phyloP scores from a whole-genome alignment of 306 rosid genomes.

The Spatholobus suberectus region DNA sequence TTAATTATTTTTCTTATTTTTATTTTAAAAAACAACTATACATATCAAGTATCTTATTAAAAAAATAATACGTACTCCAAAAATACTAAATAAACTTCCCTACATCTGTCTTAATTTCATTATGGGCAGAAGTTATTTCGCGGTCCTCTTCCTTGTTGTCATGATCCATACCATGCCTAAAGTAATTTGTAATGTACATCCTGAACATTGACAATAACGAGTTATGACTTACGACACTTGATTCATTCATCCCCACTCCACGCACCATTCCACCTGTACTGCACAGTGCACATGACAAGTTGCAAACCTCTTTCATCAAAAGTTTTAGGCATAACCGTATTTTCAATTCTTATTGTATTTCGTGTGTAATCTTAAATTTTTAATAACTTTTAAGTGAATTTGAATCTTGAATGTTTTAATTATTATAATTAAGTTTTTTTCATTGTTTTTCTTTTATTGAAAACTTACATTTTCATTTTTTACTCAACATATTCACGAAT shows the following conservation, averaged over 20 bases:
- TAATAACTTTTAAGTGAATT: not conserved
- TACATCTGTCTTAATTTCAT: not conserved
- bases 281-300: conserved; percentile 1
- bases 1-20: no score
- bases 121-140: not conserved
- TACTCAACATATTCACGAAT: not conserved
- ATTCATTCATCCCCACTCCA: not conserved
- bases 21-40: no score
- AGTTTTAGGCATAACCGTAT: not conserved
- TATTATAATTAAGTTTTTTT: not conserved
- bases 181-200: not conserved
- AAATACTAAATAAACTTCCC: not conserved
- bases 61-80: no score
- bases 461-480: not conserved
- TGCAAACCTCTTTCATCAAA: not conserved
- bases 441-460: not conserved
- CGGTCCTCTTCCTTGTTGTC: not conserved
- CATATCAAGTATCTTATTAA: no score
- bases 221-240: not conserved
- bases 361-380: no score
- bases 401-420: no score
- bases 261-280: not conserved
- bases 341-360: no score
- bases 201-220: not conserved
- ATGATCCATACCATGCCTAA: not conserved